A percentile compares a stretch with the other conserved stretches of the same genome.
phyloP scores from a whole-genome alignment of 768 basidiomycete species.

The Leccinum rimulosum region DNA sequence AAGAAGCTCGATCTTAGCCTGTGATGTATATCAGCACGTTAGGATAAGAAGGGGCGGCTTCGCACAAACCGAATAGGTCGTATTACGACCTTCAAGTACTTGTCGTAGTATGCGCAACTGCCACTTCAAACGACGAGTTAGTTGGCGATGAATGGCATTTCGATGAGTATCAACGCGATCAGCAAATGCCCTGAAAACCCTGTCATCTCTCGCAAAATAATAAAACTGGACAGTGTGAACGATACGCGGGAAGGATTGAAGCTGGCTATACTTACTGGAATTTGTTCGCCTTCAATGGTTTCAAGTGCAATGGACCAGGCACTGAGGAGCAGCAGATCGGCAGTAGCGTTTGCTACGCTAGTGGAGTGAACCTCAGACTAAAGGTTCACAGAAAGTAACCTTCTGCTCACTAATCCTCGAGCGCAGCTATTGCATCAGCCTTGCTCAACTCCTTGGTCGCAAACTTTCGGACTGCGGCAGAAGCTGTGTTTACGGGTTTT shows the following conservation, averaged over 20 bases:
- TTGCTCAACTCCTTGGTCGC: constrained; percentile 83
- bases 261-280: constrained; percentile 56
- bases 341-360: constrained; percentile 86
- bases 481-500: constrained; percentile 74
- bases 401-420: constrained; percentile 85
- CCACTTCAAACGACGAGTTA: constrained; percentile 62
- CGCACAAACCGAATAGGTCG: constrained; percentile 60
- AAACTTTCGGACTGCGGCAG: constrained; percentile 76
- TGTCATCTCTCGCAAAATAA: constrained; percentile 91
- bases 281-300: constrained; percentile 55
- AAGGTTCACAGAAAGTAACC: not conserved
- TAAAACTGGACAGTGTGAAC: constrained; percentile 48
- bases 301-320: constrained; percentile 71
- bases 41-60: not conserved
- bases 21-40: constrained; percentile 8
- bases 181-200: constrained; percentile 70
- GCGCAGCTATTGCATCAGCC: constrained; percentile 70
- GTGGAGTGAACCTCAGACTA: not conserved
- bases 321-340: constrained; percentile 78
- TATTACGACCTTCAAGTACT: constrained; percentile 62
- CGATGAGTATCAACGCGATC: constrained; percentile 41
- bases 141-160: constrained; percentile 43
- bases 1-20: constrained; percentile 67
- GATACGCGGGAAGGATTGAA: not conserved
- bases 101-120: constrained; percentile 64